These are phyloP conservation scores for Rhynchospora breviuscula DNA, from an alignment of 176 grass and related monocot species.

Conservation along the genomic window DNA sequence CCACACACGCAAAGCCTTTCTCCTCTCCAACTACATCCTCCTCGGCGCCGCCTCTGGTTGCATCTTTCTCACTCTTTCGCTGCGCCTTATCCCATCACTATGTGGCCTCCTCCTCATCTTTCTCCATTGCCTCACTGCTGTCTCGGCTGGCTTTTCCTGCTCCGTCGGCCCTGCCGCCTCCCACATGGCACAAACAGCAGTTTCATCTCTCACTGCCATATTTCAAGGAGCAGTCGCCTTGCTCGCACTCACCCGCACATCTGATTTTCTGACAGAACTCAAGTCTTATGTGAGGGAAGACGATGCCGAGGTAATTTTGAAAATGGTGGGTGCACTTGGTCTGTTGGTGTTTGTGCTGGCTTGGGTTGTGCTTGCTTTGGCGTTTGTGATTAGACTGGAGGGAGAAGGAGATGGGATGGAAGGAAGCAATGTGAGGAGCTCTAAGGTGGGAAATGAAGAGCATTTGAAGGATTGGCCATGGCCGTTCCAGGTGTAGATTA, in stretches of 20 bases:
- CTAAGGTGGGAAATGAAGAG: constrained; percentile 38
- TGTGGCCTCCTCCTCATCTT: constrained; percentile 75
- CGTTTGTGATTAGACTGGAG: constrained; percentile 63
- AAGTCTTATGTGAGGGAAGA: constrained; percentile 89
- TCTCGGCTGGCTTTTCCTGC: constrained; percentile 48
- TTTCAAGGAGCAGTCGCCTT: constrained; percentile 81
- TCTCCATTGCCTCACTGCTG: constrained; percentile 56
- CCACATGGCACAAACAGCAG: constrained; percentile 53
- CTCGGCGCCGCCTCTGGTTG: constrained; percentile 65
- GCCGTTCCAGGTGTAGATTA: constrained; percentile 52
- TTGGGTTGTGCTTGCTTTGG: constrained; percentile 77
- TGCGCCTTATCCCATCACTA: constrained; percentile 59
- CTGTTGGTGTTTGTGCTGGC: constrained; percentile 70
- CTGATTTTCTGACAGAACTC: constrained; percentile 71
- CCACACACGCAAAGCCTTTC: constrained; percentile 52
- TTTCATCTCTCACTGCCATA: constrained; percentile 80
- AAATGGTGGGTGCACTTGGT: constrained; percentile 90
- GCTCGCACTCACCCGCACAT: constrained; percentile 62
- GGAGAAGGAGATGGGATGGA: constrained; percentile 29
- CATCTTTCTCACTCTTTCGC: constrained; percentile 84
- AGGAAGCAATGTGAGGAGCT: constrained; percentile 14
- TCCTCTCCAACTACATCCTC: constrained; percentile 72
- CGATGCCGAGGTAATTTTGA: constrained; percentile 83
- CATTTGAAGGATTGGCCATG: constrained; percentile 57
- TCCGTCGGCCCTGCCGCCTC: constrained; percentile 30